phyloP scores from a whole-genome alignment of 441 rosid species.

The Erysimum cheiri region DNA sequence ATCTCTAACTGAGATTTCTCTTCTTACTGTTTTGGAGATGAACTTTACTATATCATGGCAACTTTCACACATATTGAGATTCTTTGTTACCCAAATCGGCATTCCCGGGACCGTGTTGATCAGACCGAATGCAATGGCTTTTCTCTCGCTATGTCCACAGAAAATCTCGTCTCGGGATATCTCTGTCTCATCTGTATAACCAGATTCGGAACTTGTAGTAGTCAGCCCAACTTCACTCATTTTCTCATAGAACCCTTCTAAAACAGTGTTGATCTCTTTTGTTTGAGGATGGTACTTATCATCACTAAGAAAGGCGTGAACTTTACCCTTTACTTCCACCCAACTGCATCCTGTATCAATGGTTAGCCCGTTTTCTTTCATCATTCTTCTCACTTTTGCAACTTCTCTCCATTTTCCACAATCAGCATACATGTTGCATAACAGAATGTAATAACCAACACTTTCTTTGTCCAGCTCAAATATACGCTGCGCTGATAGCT shows the following conservation, averaged over 20 bases:
- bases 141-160: slow-evolving; percentile 94
- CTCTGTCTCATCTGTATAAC: slow-evolving; percentile 49
- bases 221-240: slow-evolving; percentile 57
- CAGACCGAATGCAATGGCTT: slow-evolving; percentile 79
- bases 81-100: slow-evolving; percentile 91
- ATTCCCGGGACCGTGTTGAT: slow-evolving; percentile 85
- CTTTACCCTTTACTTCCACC: slow-evolving; percentile 90
- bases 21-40: slow-evolving; percentile 81
- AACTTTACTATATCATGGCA: slow-evolving; percentile 77
- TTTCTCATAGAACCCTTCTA: slow-evolving; percentile 75
- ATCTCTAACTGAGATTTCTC: slow-evolving; percentile 88
- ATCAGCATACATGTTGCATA: slow-evolving; percentile 77
- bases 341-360: slow-evolving; percentile 96
- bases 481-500: slow-evolving; percentile 76
- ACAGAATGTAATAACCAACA: slow-evolving; percentile 71
- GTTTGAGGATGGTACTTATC: slow-evolving; percentile 79
- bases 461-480: slow-evolving; percentile 63
- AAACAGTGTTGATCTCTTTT: slow-evolving; percentile 63
- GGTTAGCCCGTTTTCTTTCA: slow-evolving; percentile 77
- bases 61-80: slow-evolving; percentile 78
- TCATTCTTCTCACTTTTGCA: slow-evolving; percentile 68
- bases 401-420: slow-evolving; percentile 79
- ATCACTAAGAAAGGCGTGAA: slow-evolving; percentile 84
- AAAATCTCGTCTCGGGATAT: slow-evolving; percentile 73
- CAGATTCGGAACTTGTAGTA: slow-evolving; percentile 41